phyloP scores from a whole-genome alignment of 148 eudicot genomes.

The Tetragonia tetragonoides region DNA sequence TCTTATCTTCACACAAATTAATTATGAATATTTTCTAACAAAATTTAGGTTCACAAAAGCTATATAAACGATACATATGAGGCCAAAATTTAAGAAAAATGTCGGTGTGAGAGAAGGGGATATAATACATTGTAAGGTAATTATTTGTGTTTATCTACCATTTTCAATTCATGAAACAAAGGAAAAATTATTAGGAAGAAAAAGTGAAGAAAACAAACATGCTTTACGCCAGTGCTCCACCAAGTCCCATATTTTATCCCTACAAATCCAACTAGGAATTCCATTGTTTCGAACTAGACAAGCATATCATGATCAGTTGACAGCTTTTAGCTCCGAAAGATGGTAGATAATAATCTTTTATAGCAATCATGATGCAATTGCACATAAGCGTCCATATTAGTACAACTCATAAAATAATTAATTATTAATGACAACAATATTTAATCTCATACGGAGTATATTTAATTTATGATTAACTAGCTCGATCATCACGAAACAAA shows the following conservation, averaged over 20 bases:
- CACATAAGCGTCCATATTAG: constrained; percentile 26
- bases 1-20: too few species aligned
- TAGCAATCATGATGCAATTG: constrained; percentile 8
- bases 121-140: background rate
- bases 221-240: constrained; percentile 35
- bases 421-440: too few species aligned
- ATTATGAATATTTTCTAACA: too few species aligned
- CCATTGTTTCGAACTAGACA: constrained; percentile 34
- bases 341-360: constrained; percentile 20
- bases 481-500: constrained; percentile 9
- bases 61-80: background rate
- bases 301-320: constrained; percentile 30
- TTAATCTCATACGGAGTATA: too few species aligned
- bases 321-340: constrained; percentile 25
- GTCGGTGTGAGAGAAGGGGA: constrained; percentile 1
- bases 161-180: background rate
- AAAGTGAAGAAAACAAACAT: constrained; percentile 9
- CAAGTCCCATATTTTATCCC: constrained; percentile 23
- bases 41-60: too few species aligned
- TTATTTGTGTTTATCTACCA: background rate
- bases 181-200: constrained; percentile 8
- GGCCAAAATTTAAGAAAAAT: constrained; percentile 4
- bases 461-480: too few species aligned
- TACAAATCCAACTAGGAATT: constrained; percentile 35
- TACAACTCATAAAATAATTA: constrained; percentile 16